Evolutionary conservation across 331 rosid genomes (phyloP).

Genomic region (Spiraea crenata): DNA sequence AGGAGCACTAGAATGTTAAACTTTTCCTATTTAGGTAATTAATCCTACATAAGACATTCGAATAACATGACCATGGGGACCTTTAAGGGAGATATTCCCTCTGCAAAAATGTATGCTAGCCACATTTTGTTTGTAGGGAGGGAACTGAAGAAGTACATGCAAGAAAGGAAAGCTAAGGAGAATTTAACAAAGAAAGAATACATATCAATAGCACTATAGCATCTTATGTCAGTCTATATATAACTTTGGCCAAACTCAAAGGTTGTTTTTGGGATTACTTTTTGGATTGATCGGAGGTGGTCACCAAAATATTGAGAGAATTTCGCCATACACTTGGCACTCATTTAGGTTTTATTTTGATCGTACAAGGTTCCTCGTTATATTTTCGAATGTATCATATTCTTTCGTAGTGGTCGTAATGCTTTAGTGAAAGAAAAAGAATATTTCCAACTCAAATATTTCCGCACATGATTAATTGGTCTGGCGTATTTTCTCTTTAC

Average conservation of each 20-base stretch:
- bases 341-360: not conserved
- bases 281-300: no score
- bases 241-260: not conserved
- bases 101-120: not conserved
- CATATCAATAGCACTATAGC: not conserved
- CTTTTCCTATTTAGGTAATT: no score
- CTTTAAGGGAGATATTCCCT: no score
- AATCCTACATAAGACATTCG: no score
- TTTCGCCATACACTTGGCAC: conserved; percentile 17
- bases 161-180: not conserved
- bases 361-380: conserved; percentile 18
- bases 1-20: no score
- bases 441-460: no score
- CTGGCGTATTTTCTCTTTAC: no score
- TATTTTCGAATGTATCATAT: not conserved
- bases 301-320: no score
- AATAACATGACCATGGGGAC: no score
- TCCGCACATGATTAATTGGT: no score
- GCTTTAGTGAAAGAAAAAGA: not conserved
- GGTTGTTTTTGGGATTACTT: not conserved
- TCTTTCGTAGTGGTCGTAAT: not conserved
- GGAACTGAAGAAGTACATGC: not conserved
- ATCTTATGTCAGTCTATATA: not conserved
- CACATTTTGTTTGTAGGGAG: not conserved
- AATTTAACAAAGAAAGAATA: not conserved